Evolutionary conservation across 2,329 filamentous ascomycete species (phyloP).

Genomic region (Biscogniauxia mediterranea): DNA sequence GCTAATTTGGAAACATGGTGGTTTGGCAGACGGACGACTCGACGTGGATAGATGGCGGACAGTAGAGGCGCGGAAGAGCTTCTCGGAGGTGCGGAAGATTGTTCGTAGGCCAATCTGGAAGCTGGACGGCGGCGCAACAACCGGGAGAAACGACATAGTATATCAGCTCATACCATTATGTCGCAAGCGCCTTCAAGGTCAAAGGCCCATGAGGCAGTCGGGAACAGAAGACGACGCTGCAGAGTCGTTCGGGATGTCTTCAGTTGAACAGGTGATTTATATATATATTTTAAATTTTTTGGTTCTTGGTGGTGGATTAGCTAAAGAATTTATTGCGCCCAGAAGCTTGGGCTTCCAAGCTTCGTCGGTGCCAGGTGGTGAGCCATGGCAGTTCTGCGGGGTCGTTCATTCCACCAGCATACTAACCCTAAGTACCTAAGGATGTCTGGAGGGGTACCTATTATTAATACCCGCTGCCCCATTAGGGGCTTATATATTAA

Average conservation of each 20-base stretch:
- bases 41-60: constrained; percentile 24
- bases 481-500: too few species aligned
- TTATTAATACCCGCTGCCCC: too few species aligned
- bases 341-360: constrained; percentile 6
- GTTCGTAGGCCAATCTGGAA: constrained; percentile 33
- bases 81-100: constrained; percentile 25
- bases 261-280: background rate
- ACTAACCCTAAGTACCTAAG: background rate
- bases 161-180: constrained; percentile 27
- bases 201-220: constrained; percentile 7
- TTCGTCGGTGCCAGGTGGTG: constrained; percentile 6
- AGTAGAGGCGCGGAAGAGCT: constrained; percentile 14
- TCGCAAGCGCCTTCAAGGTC: constrained; percentile 8
- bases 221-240: background rate
- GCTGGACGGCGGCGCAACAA: constrained; percentile 27
- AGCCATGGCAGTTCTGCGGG: constrained; percentile 4
- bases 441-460: too few species aligned
- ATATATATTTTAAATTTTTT: too few species aligned
- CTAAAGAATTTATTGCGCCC: background rate
- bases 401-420: background rate
- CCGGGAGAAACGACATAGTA: constrained; percentile 32
- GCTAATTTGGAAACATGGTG: constrained; percentile 23
- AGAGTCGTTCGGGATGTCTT: background rate
- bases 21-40: constrained; percentile 5
- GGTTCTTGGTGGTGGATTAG: background rate